Base-by-base conservation (phyloP, 306 rosid species). In the Quercus suber region DNA sequence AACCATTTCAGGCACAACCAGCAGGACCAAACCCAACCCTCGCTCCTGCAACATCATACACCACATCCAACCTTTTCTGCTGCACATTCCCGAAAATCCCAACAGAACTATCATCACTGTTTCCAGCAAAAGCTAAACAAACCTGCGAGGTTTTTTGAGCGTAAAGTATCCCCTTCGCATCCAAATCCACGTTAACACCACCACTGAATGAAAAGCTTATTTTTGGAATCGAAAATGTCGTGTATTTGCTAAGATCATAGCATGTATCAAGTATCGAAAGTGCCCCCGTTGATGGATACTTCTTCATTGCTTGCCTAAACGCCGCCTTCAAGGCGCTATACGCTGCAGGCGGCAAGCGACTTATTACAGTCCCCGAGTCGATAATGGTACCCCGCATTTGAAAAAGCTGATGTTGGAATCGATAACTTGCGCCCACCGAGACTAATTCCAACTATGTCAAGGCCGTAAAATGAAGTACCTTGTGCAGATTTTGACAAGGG, bases 321-420 rank as follows among this genome's bases (percentile, higher is more conserved):
- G 71, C 83, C 11, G 55, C 41, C 6, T 83, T 82, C 72, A 93
- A 71, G 7, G 85, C 56, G 0, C 15, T 6, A 64, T 93, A 93
- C 1, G 91, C 98, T 1, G 82, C 78, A 0, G 94, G 90, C 0
- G 93, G 97, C 45, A 93, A 70, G 15, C 94, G 84, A 0, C 92
- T 56, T 74, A 93, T 87, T 4, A 91, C 94, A 3, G 98, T 91
- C 28, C 97, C 98, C 2, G 98, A 91, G 78, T 93, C 98, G 3
- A 93, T 89, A 25, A 93, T 84, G 17, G 85, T 64, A 5, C 97
- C 97, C 94, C 0, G 89, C 73, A 0, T 81, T 0, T 25, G 90
- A 80, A 75, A 89, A 93, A 0, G 80, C 65, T 4, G 90, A 70
- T 1, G 88, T 5, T 7, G 92, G 43, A 3, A 87, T 64, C 0